Percentiles rank a stretch among this genome's conserved stretches.
Conservation (phyloP, 805 yeast species). For the Wickerhamomyces subpelliculosus region DNA sequence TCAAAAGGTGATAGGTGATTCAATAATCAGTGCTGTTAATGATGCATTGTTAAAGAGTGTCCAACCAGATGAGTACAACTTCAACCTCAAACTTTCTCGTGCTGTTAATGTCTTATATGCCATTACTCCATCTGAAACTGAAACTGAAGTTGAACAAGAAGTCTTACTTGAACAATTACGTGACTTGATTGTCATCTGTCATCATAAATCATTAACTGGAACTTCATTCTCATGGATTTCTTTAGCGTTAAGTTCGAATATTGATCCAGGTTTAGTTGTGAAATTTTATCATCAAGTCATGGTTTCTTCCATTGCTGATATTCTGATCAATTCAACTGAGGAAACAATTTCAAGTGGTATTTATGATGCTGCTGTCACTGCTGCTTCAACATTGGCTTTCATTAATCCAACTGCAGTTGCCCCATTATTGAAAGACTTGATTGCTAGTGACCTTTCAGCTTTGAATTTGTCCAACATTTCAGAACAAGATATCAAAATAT, state of each 20-base stretch:
- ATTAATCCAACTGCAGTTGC: conserved; percentile 51
- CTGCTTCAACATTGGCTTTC: conserved; percentile 46
- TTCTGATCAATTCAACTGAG: conserved; percentile 12
- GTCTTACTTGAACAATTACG: conserved; percentile 28
- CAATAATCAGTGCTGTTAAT: conserved; percentile 38
- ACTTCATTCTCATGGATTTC: conserved; percentile 69
- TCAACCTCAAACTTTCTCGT: conserved; percentile 21
- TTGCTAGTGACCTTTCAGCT: conserved; percentile 37
- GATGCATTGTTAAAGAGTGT: conserved; percentile 15
- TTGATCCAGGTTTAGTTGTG: conserved; percentile 62
- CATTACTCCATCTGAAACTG: conserved; percentile 28
- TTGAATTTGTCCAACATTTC: conserved; percentile 33
- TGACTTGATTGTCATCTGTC: conserved; percentile 36
- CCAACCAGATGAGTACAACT: conserved; percentile 9
- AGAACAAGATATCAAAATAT: conserved; percentile 49
- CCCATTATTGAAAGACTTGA: conserved; percentile 38
- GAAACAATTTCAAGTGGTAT: conserved; percentile 28
- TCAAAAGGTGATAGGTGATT: conserved; percentile 34
- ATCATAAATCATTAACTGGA: conserved; percentile 30
- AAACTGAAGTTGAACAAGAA: conserved; percentile 10
- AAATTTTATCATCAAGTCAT: conserved; percentile 19
- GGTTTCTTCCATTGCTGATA: conserved; percentile 12
- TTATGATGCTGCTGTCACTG: conserved; percentile 43
- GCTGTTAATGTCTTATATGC: conserved; percentile 31
- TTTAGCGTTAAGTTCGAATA: conserved; percentile 46